phyloP scores from a whole-genome alignment of 768 basidiomycete genomes.

The Pholiota conissans region DNA sequence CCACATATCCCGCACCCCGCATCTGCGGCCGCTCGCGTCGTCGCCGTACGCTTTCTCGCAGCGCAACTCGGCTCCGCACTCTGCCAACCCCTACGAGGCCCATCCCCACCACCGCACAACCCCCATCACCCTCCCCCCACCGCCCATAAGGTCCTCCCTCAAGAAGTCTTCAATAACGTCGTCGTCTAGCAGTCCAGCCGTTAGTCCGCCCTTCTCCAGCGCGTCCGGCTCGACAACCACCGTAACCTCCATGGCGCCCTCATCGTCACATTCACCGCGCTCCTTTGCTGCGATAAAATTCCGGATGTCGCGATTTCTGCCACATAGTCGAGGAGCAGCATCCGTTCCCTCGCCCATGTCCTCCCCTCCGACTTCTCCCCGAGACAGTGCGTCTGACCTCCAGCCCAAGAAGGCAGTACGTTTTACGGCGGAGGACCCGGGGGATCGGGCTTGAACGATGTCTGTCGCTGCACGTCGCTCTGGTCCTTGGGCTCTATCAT shows the following conservation, averaged over 20 bases:
- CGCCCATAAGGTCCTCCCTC: slow-evolving; percentile 64
- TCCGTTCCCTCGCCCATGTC: slow-evolving; percentile 36
- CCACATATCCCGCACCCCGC: slow-evolving; percentile 75
- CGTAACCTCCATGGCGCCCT: slow-evolving; percentile 39
- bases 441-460: slow-evolving; percentile 13
- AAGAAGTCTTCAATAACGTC: slow-evolving; percentile 51
- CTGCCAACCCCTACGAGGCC: slow-evolving; percentile 21
- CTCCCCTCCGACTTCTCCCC: slow-evolving; percentile 37
- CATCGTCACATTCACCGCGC: slow-evolving; percentile 27
- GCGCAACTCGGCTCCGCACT: slow-evolving; percentile 28
- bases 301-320: slow-evolving; percentile 54
- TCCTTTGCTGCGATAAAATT: slow-evolving; percentile 39
- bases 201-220: slow-evolving; percentile 33
- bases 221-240: slow-evolving; percentile 53
- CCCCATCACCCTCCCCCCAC: slow-evolving; percentile 44
- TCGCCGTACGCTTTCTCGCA: slow-evolving; percentile 32
- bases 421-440: slow-evolving; percentile 49
- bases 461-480: background rate
- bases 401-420: slow-evolving; percentile 60
- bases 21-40: slow-evolving; percentile 48
- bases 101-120: slow-evolving; percentile 23
- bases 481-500: slow-evolving; percentile 9
- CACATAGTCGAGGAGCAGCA: slow-evolving; percentile 35
- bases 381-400: slow-evolving; percentile 32
- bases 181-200: slow-evolving; percentile 34